phyloP scores from a whole-genome alignment of 2,329 filamentous ascomycete species.

The Aphanoascus verrucosus region DNA sequence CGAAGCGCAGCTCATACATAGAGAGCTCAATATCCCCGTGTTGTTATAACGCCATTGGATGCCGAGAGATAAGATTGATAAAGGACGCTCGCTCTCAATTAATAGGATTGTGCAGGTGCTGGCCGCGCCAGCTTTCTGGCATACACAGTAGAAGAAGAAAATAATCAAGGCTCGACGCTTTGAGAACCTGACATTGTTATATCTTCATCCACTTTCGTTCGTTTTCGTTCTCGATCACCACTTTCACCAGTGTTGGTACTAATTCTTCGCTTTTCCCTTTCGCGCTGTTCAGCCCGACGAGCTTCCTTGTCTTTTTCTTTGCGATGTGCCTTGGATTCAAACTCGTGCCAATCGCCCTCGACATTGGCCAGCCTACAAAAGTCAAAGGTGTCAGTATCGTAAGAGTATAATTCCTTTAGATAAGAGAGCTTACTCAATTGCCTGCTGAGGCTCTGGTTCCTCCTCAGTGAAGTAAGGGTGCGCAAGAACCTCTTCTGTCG shows the following conservation, averaged over 20 bases:
- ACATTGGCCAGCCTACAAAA: conserved; percentile 57
- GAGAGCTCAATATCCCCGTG: not conserved
- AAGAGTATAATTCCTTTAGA: conserved; percentile 3
- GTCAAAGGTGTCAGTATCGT: conserved; percentile 19
- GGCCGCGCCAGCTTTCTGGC: too few relatives aligned
- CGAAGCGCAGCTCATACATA: not conserved
- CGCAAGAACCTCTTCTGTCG: conserved; percentile 69
- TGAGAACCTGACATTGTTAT: conserved; percentile 9
- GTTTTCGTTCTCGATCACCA: conserved; percentile 33
- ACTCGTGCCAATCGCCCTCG: conserved; percentile 96
- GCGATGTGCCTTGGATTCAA: conserved; percentile 87
- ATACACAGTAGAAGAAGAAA: too few relatives aligned
- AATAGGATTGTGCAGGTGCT: too few relatives aligned
- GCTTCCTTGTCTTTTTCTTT: conserved; percentile 66
- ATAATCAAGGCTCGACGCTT: not conserved
- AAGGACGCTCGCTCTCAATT: not conserved
- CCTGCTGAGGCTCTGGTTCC: conserved; percentile 64
- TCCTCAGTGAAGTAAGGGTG: conserved; percentile 84
- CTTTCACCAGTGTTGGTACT: conserved; percentile 23
- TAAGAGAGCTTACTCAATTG: conserved; percentile 58
- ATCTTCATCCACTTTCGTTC: conserved; percentile 24
- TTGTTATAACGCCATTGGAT: not conserved
- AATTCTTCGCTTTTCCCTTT: conserved; percentile 42
- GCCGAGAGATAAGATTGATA: conserved; percentile 1
- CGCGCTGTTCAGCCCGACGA: conserved; percentile 37